Base-by-base conservation (phyloP, 306 rosid species). In the Ammopiptanthus mongolicus region DNA sequence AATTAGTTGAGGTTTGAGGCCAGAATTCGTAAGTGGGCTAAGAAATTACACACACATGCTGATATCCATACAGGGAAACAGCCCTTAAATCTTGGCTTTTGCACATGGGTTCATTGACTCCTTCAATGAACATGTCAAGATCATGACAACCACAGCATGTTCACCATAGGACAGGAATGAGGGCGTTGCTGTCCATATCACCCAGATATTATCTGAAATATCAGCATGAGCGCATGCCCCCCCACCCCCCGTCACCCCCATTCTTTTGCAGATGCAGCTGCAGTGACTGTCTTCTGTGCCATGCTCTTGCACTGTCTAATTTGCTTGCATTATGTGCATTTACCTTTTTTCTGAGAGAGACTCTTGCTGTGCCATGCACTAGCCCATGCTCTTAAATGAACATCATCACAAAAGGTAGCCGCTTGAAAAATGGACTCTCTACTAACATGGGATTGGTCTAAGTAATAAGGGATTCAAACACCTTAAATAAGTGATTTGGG, bases 91-190 rank as follows among this genome's bases (percentile, higher is more conserved):
- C 0, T 76, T 83, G 97, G 93, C 89, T 88, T 93, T 93, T 33
- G 93, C 97, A 93, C 98, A 89, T 93, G 98, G 87, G 65, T 59
- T 69, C 71, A 83, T 79, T 75, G 65, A 65, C 83, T 61, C 53
- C 22, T 73, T 51, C 58, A 52, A 71, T 74, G 70, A 81, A 76
- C 73, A 76, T 81, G 90, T 79, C 91, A 81, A 78, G 84, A 59
- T 89, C 84, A 80, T 82, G 87, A 81, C 85, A 80, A 72, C 75
- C 88, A 85, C 85, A 73, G 76, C 86, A 77, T 83, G 90, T 83
- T 84, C 59, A 36, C 69, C 77, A 62, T 9, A 64, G 74, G 44
- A 44, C 56, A 81, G 74, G 57, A 81, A 80, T 73, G 65, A 71
- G 76, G 79, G 65, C 57, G 77, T 83, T 79, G 78, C 88, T 73